Conservation (phyloP, 352 stramenopile genomes). For the Phytophthora capsici region DNA sequence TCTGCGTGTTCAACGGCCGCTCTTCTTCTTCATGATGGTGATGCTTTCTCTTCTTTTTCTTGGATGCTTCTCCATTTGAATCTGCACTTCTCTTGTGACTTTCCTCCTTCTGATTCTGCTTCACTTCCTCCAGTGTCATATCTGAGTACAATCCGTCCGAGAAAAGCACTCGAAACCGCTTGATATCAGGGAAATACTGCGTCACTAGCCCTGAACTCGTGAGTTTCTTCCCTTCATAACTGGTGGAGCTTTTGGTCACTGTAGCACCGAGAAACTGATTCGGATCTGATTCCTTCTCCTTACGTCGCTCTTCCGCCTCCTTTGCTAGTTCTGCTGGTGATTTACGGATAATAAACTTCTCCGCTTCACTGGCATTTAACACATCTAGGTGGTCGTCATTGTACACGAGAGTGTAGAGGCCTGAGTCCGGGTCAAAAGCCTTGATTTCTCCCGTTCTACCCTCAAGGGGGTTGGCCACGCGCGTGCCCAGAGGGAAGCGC, state of each 20-base stretch:
- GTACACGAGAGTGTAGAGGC: conserved; percentile 60
- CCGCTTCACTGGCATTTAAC: conserved; percentile 37
- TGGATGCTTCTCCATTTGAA: conserved; percentile 7
- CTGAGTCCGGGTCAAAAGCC: conserved; percentile 44
- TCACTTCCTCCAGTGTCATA: conserved; percentile 49
- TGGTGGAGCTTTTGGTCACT: conserved; percentile 50
- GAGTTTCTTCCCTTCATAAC: conserved; percentile 54
- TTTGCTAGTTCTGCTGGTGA: conserved; percentile 4
- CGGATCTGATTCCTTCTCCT: conserved; percentile 35
- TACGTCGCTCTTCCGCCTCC: conserved; percentile 3
- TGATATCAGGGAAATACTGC: conserved; percentile 49
- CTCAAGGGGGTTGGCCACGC: conserved; percentile 65
- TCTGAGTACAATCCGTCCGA: conserved; percentile 50
- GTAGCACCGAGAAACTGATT: conserved; percentile 47
- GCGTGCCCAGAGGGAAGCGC: conserved; percentile 53
- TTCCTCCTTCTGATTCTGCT: conserved; percentile 20
- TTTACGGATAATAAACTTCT: conserved; percentile 48
- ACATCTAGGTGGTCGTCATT: conserved; percentile 56
- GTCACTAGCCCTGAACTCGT: conserved; percentile 51
- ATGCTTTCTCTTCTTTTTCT: conserved; percentile 38
- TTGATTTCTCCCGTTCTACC: conserved; percentile 64
- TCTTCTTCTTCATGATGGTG: conserved; percentile 19
- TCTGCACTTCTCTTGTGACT: conserved; percentile 23
- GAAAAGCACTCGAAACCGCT: conserved; percentile 58
- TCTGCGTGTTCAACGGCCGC: conserved; percentile 45